These are phyloP conservation scores for Pseudoscleropodium purum DNA, from an alignment of 225 moss, liverwort and hornwort species.

Conservation along the genomic window DNA sequence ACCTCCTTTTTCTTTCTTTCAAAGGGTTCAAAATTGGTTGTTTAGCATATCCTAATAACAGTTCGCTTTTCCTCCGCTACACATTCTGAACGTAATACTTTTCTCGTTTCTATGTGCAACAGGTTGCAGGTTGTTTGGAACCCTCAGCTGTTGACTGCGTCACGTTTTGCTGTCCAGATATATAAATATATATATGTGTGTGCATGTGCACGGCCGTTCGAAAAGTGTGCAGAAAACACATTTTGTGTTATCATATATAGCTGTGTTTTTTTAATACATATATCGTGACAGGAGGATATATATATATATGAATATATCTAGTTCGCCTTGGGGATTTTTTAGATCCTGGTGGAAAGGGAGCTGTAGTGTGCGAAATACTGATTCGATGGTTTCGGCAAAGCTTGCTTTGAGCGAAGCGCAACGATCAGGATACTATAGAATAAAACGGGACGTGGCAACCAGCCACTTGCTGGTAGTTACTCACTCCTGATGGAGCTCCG, in stretches of 20 bases:
- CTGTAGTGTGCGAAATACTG: neutral
- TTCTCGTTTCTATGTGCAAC: neutral
- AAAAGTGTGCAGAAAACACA: slow-evolving; percentile 8
- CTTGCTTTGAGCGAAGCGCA: neutral
- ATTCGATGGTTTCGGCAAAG: neutral
- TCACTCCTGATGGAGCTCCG: neutral
- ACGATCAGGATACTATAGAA: neutral
- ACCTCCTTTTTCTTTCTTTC: neutral
- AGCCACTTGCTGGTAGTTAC: neutral
- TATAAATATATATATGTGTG: neutral
- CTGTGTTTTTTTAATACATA: slow-evolving; percentile 9
- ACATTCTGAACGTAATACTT: neutral
- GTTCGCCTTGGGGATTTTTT: neutral
- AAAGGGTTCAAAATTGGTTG: neutral
- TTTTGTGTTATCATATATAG: neutral
- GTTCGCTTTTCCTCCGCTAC: no score
- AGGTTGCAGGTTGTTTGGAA: slow-evolving; percentile 38
- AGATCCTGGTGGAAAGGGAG: slow-evolving; percentile 31
- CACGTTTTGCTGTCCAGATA: neutral
- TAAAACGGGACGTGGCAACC: neutral
- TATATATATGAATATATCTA: neutral
- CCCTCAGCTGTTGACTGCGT: slow-evolving; percentile 28
- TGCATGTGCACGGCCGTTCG: neutral
- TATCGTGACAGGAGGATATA: slow-evolving; percentile 16
- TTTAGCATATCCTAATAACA: neutral